Conservation (phyloP, 2,329 filamentous ascomycete genomes). For the Trichoderma sp. region DNA sequence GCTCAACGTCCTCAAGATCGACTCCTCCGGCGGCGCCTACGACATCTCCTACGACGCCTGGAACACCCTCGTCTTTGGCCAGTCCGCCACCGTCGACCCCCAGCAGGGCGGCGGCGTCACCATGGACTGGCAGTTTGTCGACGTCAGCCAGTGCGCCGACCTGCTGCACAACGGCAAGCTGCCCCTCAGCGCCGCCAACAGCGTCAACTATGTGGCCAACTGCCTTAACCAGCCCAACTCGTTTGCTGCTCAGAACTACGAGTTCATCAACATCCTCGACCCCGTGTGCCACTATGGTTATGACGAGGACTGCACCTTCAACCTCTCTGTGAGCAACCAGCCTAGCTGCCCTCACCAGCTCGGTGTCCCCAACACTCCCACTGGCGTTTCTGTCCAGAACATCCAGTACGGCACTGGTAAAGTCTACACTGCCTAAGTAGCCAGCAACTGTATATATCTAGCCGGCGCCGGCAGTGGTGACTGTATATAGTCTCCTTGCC, state of each 20-base stretch:
- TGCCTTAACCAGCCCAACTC: conserved; percentile 51
- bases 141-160: conserved; percentile 52
- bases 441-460: not conserved
- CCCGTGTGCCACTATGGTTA: conserved; percentile 53
- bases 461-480: not conserved
- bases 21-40: conserved; percentile 58
- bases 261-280: conserved; percentile 59
- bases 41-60: conserved; percentile 66
- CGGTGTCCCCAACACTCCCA: conserved; percentile 37
- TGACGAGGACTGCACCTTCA: conserved; percentile 55
- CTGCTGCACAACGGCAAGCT: conserved; percentile 57
- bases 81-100: conserved; percentile 51
- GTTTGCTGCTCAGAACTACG: conserved; percentile 58
- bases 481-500: not conserved
- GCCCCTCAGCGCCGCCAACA: conserved; percentile 59
- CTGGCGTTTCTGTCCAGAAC: conserved; percentile 52
- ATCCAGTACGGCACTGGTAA: conserved; percentile 56
- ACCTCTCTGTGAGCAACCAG: conserved; percentile 56
- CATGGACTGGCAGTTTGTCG: conserved; percentile 56
- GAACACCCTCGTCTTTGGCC: conserved; percentile 60
- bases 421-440: conserved; percentile 29
- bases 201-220: conserved; percentile 57
- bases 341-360: conserved; percentile 53
- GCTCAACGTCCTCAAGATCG: conserved; percentile 62
- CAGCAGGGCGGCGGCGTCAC: conserved; percentile 53